Base-by-base conservation (phyloP, 73 alveolate genomes). In the Durusdinium trenchii region DNA sequence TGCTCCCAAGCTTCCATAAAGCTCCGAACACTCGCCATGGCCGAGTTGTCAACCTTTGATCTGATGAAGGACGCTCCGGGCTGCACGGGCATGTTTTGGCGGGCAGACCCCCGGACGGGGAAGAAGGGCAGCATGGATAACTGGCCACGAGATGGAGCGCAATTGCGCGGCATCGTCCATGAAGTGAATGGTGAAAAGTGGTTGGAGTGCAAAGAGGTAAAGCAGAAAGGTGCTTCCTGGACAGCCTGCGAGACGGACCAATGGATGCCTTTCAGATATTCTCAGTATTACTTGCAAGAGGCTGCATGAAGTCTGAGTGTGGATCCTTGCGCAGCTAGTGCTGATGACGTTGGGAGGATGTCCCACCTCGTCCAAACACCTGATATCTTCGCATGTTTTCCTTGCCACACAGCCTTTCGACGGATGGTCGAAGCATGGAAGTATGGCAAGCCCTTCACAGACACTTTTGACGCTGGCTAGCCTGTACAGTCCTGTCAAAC, bases 81-180 rank as follows among this genome's bases (percentile, higher is more conserved):
- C 69, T 79, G 90, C 90, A 57, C 61, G 36, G 82, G 81, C n/a
- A 86, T 61, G 95, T 86, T 86, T 35, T 86, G 95, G 95, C 95
- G 95, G 36, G 64, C 95, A 32, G 95, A 86, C 46, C 95, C 95
- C 43, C 95, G 95, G n/a, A 86, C 46, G 36, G 95, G 95, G 57
- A 61, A 86, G 95, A 52, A 57, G 82, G 95, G 95, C 62, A 42
- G 61, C 83, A 86, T 86, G 95, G 95, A 86, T 60, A 86, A 86
- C 81, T 86, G 95, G 95, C 95, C 95, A 30, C 43, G 82, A 30
- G 95, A 86, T 30, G 95, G 95, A 40, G 95, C 95, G 43, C 95
- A 86, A 82, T 62, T 86, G 95, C 14, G 42, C 60, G 95, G 95
- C 38, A 62, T 60, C 45, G 95, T 86, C 46, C 95, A 86, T 40